These are phyloP conservation scores for Coemansia sp. DNA, from an alignment of 192 early-diverging fungal species.

Conservation along the genomic window DNA sequence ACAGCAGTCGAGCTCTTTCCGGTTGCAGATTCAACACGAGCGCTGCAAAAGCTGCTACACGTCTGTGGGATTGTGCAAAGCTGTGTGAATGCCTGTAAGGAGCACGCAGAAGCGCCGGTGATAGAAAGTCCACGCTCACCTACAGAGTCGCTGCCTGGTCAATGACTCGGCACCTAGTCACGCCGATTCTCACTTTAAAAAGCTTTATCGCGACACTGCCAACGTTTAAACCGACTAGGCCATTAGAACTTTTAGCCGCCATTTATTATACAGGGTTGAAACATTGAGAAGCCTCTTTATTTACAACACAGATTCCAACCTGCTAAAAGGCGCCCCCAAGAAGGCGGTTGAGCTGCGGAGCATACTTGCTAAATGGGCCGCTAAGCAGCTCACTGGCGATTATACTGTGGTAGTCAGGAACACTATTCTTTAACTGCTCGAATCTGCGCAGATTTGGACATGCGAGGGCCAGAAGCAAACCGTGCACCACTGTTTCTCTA, in stretches of 20 bases:
- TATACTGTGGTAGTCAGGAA: neutral
- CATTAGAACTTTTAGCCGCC: no score
- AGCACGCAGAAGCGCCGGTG: neutral
- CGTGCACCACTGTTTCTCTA: neutral
- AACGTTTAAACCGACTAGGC: no score
- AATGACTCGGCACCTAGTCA: neutral
- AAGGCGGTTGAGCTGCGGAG: neutral
- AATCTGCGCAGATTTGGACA: neutral
- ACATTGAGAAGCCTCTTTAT: no score
- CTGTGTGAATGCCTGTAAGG: constrained; percentile 14
- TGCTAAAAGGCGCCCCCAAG: neutral
- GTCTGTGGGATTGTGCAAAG: constrained; percentile 15
- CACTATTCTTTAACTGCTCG: neutral
- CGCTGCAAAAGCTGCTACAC: constrained; percentile 7
- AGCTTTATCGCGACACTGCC: no score
- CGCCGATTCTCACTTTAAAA: neutral
- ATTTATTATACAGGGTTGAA: no score
- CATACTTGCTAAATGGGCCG: neutral
- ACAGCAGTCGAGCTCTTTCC: neutral
- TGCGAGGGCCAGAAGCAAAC: neutral
- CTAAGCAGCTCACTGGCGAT: neutral
- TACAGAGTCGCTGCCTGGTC: neutral
- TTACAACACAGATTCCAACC: neutral
- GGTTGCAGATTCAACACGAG: neutral
- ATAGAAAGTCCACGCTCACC: neutral